phyloP scores from a whole-genome alignment of 768 basidiomycete species.

The Phylloporus sp. region DNA sequence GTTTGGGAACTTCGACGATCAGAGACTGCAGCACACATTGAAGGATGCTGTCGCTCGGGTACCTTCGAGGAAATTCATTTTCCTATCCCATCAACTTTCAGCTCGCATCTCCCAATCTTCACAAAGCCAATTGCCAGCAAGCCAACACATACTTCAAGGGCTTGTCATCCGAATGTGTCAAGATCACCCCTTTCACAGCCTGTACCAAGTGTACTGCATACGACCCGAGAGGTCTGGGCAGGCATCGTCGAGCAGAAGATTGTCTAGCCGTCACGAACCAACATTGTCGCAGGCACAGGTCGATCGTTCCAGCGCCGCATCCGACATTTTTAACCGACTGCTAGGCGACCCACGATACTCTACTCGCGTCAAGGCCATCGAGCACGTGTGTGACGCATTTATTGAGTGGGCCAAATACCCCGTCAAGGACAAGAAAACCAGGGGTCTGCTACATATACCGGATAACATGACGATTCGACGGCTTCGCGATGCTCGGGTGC shows the following conservation, averaged over 20 bases:
- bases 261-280: conserved; percentile 41
- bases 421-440: conserved; percentile 36
- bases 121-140: conserved; percentile 26
- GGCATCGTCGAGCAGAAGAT: conserved; percentile 32
- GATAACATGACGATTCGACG: conserved; percentile 39
- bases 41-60: conserved; percentile 48
- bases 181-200: conserved; percentile 91
- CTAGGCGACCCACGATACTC: conserved; percentile 36
- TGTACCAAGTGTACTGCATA: conserved; percentile 86
- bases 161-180: conserved; percentile 71
- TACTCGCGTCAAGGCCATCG: conserved; percentile 46
- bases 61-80: conserved; percentile 85
- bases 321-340: conserved; percentile 53
- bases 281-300: conserved; percentile 38
- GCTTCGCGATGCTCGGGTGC: conserved; percentile 59
- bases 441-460: conserved; percentile 41
- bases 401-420: conserved; percentile 69
- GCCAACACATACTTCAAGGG: conserved; percentile 57
- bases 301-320: conserved; percentile 63
- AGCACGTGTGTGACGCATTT: conserved; percentile 58
- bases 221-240: conserved; percentile 33
- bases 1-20: conserved; percentile 79
- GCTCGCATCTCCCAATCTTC: conserved; percentile 66
- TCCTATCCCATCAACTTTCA: conserved; percentile 89
- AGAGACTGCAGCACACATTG: conserved; percentile 40